Conservation (phyloP, 169 alveolate species). For the Cryptosporidium viatorum region DNA sequence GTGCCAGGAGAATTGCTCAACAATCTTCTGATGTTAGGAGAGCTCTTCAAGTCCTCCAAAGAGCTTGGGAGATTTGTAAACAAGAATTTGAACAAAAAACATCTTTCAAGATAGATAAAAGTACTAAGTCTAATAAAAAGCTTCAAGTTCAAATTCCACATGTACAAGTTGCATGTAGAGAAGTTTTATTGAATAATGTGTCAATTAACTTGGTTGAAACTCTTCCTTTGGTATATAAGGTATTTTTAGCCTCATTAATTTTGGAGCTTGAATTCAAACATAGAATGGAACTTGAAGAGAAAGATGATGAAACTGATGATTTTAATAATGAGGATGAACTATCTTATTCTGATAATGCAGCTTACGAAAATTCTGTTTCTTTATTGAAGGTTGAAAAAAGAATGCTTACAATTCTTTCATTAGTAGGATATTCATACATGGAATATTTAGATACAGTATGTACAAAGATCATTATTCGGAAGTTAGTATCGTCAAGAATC, state of each 20-base stretch:
- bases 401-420: constrained; percentile 31
- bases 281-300: not conserved
- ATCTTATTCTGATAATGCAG: not conserved
- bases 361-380: not conserved
- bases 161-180: constrained; percentile 62
- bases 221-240: constrained; percentile 23
- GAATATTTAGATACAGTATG: constrained; percentile 2
- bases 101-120: not conserved
- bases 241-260: constrained; percentile 32
- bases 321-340: not conserved
- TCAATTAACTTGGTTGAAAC: constrained; percentile 13
- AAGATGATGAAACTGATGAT: not conserved
- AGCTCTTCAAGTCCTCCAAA: constrained; percentile 67
- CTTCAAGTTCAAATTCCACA: constrained; percentile 37
- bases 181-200: constrained; percentile 23
- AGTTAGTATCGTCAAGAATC: constrained; percentile 20
- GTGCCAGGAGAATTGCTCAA: constrained; percentile 70
- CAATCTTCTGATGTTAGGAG: constrained; percentile 74
- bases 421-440: constrained; percentile 4
- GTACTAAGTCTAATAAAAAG: not conserved
- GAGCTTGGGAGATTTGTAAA: constrained; percentile 66
- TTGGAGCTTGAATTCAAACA: constrained; percentile 34
- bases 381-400: constrained; percentile 15
- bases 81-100: constrained; percentile 2
- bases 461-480: constrained; percentile 20